phyloP scores from a whole-genome alignment of 148 eudicot genomes.

The Simmondsia chinensis region DNA sequence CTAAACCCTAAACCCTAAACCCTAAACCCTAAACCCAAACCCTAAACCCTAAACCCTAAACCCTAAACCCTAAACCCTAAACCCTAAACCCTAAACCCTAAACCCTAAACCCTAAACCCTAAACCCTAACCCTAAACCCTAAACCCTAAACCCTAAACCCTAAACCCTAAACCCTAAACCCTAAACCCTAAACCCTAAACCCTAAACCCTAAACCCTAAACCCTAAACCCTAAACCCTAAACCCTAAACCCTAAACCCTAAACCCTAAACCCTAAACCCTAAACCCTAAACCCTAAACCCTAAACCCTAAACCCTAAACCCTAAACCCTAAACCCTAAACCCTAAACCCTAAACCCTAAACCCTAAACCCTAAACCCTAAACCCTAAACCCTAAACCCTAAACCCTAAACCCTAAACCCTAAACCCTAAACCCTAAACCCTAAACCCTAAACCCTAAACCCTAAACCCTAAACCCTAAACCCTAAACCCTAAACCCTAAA shows the following conservation, averaged over 20 bases:
- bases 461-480: constrained; percentile 15
- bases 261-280: constrained; percentile 2
- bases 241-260: constrained; percentile 1
- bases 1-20: constrained; percentile 8
- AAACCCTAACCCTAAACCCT: constrained; percentile 3
- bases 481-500: constrained; percentile 15
- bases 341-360: constrained; percentile 8
- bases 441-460: constrained; percentile 13
- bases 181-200: constrained; percentile 3
- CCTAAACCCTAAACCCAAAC: constrained; percentile 7
- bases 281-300: constrained; percentile 9
- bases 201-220: constrained; percentile 5
- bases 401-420: constrained; percentile 14
- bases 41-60: constrained; percentile 4
- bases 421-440: constrained; percentile 11
- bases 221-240: constrained; percentile 7
- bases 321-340: constrained; percentile 9
- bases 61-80: constrained; percentile 7
- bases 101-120: constrained; percentile 7
- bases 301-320: constrained; percentile 9
- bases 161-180: constrained; percentile 3
- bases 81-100: constrained; percentile 9
- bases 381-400: constrained; percentile 10
- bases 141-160: constrained; percentile 2
- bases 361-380: too few species aligned